These are phyloP conservation scores for Wilhelminamyces savonicus DNA, from an alignment of 805 yeast genomes.

Conservation along the genomic window DNA sequence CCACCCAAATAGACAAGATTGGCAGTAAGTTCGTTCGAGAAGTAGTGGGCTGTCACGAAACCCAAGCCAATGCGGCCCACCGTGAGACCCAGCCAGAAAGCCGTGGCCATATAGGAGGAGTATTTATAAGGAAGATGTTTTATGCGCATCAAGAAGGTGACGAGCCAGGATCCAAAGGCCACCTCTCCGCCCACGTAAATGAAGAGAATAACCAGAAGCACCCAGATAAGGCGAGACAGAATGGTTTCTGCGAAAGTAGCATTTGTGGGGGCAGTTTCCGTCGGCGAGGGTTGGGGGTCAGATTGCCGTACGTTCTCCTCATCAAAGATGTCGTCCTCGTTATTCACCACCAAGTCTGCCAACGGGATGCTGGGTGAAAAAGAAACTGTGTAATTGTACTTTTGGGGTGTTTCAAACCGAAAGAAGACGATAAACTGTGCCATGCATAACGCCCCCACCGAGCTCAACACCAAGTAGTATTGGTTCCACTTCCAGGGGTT, in stretches of 20 bases:
- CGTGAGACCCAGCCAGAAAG: constrained; percentile 48
- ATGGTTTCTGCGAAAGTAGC: constrained; percentile 27
- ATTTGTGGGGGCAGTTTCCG: too few relatives aligned
- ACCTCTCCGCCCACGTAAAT: constrained; percentile 48
- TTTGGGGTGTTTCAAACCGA: constrained; percentile 39
- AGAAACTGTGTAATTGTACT: constrained; percentile 30
- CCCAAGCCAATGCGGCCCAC: constrained; percentile 44
- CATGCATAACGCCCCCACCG: constrained; percentile 17
- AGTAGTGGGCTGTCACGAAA: constrained; percentile 45
- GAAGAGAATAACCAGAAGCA: constrained; percentile 37
- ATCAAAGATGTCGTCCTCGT: neutral
- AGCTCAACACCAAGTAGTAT: constrained; percentile 34
- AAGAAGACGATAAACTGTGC: constrained; percentile 19
- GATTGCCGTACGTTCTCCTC: neutral
- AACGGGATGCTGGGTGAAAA: too few relatives aligned
- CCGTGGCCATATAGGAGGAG: constrained; percentile 43
- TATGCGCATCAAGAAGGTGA: constrained; percentile 40
- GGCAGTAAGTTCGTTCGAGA: constrained; percentile 42
- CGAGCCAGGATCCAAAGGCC: constrained; percentile 49
- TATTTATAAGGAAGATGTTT: constrained; percentile 25
- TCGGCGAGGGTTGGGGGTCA: constrained; percentile 1
- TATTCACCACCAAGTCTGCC: constrained; percentile 4
- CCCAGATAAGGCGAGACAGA: constrained; percentile 30
- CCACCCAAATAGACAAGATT: constrained; percentile 32
- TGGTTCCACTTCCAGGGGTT: constrained; percentile 43